Base-by-base conservation (phyloP, 139 green algal genomes). In the Tetratostichococcus sp. region DNA sequence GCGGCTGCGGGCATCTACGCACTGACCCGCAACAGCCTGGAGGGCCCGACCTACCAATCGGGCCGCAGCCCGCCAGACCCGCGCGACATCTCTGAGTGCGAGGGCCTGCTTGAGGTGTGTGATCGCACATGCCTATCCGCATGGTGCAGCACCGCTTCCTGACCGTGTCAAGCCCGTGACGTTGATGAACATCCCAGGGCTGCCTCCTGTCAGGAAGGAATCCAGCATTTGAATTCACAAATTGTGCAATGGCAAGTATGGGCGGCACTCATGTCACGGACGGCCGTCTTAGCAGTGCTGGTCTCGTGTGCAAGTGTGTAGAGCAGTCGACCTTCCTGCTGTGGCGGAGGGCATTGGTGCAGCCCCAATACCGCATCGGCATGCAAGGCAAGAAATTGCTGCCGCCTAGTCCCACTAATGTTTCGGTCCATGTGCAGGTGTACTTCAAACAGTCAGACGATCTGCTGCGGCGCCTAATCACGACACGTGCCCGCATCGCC, bases 381-480 rank as follows among this genome's bases (percentile, higher is more conserved):
- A 6, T 50, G 39, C 39, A 50, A 50, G 39, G 39, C 39, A 50
- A 11, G 11, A 62, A 8, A 62, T 17, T 62, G 50, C 17, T 62
- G 50, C 26, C 2, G 19, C 17, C 19, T 62, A 8, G 14, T 50
- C 39, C 39, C 39, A 50, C 39, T 50, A 50, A 50, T 50, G 8
- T 50, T 50, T 50, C 39, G 8, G 39, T 22, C 8, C 14, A 50
- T n/a, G n/a, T 50, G 39, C 50, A 62, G 50, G 65, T 67, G 22
- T 78, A 78, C 74, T 78, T 78, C 74, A 78, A 73, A 43, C 74
- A 78, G 74, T 66, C 72, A 5, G 62, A 68, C 28, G 62, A 34
- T 26, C n/a, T 35, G 28, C 26, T 68, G 32, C n/a, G 67, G 30
- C 31, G 30, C 32, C 67, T 50, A 25, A 5, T 31, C 17, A 30